phyloP scores from a whole-genome alignment of 805 yeast genomes.

The Wickerhamomyces rabaulensis region DNA sequence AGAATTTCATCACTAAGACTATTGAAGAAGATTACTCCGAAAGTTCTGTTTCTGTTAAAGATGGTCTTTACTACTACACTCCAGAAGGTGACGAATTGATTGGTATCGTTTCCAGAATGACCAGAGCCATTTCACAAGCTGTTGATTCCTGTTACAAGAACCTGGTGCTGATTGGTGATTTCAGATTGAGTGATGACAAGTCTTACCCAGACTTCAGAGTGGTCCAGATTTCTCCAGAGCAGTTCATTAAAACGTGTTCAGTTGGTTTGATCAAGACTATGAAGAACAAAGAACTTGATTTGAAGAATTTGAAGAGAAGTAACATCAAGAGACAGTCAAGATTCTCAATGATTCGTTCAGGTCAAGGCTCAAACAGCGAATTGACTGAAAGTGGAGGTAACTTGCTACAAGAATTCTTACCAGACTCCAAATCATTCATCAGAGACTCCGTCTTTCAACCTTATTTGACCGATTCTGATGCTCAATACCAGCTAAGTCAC shows the following conservation, averaged over 20 bases:
- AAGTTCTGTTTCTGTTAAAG: constrained; percentile 10
- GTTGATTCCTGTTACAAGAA: constrained; percentile 46
- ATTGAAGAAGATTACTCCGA: constrained; percentile 32
- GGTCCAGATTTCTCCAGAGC: constrained; percentile 53
- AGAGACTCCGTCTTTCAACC: constrained; percentile 34
- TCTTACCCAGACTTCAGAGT: constrained; percentile 60
- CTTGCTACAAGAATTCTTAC: constrained; percentile 28
- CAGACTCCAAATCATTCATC: constrained; percentile 30
- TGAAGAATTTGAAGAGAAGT: constrained; percentile 17
- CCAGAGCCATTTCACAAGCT: constrained; percentile 46
- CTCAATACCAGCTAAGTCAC: constrained; percentile 9
- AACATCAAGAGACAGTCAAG: constrained; percentile 26
- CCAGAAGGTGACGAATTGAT: constrained; percentile 64
- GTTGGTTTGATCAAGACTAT: constrained; percentile 47
- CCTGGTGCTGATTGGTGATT: constrained; percentile 59
- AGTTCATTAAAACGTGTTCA: constrained; percentile 58
- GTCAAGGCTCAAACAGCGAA: constrained; percentile 14
- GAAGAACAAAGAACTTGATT: constrained; percentile 24
- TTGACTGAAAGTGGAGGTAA: constrained; percentile 27
- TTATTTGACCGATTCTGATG: constrained; percentile 25
- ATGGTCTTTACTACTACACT: constrained; percentile 45
- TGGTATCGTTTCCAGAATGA: constrained; percentile 54
- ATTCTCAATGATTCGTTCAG: constrained; percentile 31
- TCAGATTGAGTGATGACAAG: constrained; percentile 52
- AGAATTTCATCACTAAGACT: constrained; percentile 53